Base-by-base conservation (phyloP, 441 rosid species). In the Aleurites moluccanus region DNA sequence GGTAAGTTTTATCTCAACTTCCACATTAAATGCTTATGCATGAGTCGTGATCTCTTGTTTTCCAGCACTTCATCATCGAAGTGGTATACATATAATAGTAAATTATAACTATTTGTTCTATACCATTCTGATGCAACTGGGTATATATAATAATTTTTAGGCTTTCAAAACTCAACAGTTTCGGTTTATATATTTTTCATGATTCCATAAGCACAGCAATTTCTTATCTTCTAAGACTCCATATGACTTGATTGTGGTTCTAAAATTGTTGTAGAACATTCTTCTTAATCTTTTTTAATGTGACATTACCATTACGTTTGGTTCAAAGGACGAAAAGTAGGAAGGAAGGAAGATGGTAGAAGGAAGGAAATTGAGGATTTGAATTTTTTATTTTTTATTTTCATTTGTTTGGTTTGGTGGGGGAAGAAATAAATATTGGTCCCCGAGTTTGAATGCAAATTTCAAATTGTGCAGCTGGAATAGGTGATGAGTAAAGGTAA, bases 1-100 rank as follows among this genome's bases (percentile, higher is more conserved):
- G 99, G 99, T 92, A 85, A 70, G 56, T 72, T 35, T 50, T 5
- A 21, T 49, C 1, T 64, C 23, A 11, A 15, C 50, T 67, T 72
- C 13, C 50, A 11, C 6, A 30, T 47, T 42, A 2, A 25, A 45
- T 27, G 56, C 60, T 65, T 30, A 18, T 6, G 40, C 2, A 47
- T 2, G 50, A 66, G 53, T 44, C 9, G 6, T 55, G 27, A 8
- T 35, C 1, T 60, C 9, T 60, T 60, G 40, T 66, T 66, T 15
- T 66, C 8, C 53, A 2, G 69, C 45, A 14, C 42, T 0, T 61
- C 13, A 44, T 25, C 53, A 3, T n/a, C 14, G 35, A 4, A 44
- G 30, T 13, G 25, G 21, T 44, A 7, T 6, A 1, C 1, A 1
- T 21, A 1, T 14, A 2, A 10, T 11, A 13, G n/a, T 6, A 30